Percentiles rank a stretch among this genome's conserved stretches.
These are phyloP conservation scores for Scedosporium minutisporum DNA, from an alignment of 2,329 filamentous ascomycete species.

Conservation along the genomic window DNA sequence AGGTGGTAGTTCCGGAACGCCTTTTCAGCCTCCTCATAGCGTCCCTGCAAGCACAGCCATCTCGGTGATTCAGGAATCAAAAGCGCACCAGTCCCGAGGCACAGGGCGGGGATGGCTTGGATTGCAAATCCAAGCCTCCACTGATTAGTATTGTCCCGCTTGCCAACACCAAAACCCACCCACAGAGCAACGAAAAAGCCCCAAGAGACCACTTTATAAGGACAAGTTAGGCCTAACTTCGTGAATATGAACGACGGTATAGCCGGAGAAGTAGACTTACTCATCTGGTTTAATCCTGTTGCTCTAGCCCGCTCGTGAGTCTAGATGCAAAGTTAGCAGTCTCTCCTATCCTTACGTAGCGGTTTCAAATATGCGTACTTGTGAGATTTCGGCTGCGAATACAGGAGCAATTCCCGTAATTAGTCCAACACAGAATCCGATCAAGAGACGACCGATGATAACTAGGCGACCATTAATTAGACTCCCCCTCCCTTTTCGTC, in stretches of 20 bases:
- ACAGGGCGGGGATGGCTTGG: constrained; percentile 39
- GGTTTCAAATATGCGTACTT: constrained; percentile 14
- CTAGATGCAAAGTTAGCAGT: too few species aligned
- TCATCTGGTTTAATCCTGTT: constrained; percentile 30
- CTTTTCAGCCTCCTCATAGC: constrained; percentile 26
- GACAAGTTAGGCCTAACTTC: too few species aligned
- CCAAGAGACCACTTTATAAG: constrained; percentile 26
- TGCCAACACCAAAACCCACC: constrained; percentile 36
- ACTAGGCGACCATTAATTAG: constrained; percentile 16
- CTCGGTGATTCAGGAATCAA: constrained; percentile 37
- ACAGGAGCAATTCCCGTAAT: constrained; percentile 30
- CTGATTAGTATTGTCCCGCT: constrained; percentile 25
- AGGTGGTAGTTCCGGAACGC: constrained; percentile 41
- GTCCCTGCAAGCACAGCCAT: constrained; percentile 33
- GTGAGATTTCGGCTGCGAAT: constrained; percentile 30
- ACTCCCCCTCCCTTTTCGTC: too few species aligned
- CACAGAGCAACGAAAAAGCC: constrained; percentile 46
- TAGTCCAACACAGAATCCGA: constrained; percentile 29
- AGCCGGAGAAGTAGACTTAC: constrained; percentile 12
- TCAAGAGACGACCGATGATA: constrained; percentile 25
- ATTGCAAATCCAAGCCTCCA: constrained; percentile 38
- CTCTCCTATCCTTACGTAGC: too few species aligned
- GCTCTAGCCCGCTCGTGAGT: constrained; percentile 28
- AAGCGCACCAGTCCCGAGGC: constrained; percentile 32
- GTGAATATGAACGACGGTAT: too few species aligned